phyloP scores from a whole-genome alignment of 2,329 filamentous ascomycete species.

The Tolypocladium ophioglossoides region DNA sequence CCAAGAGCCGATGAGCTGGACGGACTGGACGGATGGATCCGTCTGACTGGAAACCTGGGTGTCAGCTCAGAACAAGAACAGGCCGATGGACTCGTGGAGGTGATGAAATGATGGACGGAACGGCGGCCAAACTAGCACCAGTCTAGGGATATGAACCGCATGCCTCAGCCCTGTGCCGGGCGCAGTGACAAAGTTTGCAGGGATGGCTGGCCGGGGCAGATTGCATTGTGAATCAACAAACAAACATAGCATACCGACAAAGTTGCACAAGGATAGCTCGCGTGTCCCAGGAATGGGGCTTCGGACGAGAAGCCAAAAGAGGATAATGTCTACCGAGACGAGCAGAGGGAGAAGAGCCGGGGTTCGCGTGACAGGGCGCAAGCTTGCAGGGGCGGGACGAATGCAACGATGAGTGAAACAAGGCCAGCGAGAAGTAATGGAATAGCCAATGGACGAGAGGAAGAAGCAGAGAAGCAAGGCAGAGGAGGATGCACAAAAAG shows the following conservation, averaged over 20 bases:
- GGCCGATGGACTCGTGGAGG: not conserved
- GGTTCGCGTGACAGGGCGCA: not conserved
- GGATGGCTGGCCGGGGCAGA: not conserved
- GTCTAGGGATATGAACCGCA: not conserved
- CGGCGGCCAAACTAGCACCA: not conserved
- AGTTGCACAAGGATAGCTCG: not conserved
- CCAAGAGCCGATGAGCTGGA: slow-evolving; percentile 85
- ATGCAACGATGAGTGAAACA: not conserved
- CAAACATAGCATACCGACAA: not conserved
- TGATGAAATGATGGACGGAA: not conserved
- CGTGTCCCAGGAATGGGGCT: not conserved
- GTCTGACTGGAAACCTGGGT: slow-evolving; percentile 38
- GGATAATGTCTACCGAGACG: not conserved
- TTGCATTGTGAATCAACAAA: not conserved
- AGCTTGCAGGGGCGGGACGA: not conserved
- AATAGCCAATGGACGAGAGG: slow-evolving; percentile 4
- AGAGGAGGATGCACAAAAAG: not conserved
- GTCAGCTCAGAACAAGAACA: slow-evolving; percentile 8
- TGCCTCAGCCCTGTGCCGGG: not conserved
- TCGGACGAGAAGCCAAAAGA: not conserved
- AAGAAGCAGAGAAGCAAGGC: not conserved
- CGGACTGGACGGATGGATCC: slow-evolving; percentile 50
- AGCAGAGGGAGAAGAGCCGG: not conserved
- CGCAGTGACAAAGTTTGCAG: not conserved
- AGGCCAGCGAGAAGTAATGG: not conserved